A percentile compares a stretch with the other conserved stretches of the same genome.
Conservation (phyloP, 164 flowering plant genomes). For the Euptelea pleiosperma region DNA sequence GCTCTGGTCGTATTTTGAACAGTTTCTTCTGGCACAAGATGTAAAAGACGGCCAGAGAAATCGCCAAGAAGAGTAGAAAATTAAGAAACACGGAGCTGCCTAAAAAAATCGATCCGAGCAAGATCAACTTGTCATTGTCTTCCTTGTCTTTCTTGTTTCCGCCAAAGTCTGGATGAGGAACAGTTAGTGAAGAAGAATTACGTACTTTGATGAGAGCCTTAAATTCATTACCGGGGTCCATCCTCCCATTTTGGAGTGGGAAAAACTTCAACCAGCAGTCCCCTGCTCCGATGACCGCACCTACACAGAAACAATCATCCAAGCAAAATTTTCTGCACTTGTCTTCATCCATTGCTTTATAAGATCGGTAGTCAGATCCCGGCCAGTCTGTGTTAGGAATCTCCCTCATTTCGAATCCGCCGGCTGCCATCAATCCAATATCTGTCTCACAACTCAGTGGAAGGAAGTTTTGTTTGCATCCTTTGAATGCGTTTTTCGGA, state of each 20-base stretch:
- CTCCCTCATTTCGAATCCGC: constrained; percentile 12
- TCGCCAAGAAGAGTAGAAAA: constrained; percentile 1
- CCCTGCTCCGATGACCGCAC: constrained; percentile 4
- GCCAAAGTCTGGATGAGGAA: not conserved
- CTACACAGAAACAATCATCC: constrained; percentile 23
- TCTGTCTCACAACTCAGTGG: constrained; percentile 2
- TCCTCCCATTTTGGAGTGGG: constrained; percentile 16
- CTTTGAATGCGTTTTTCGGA: not conserved
- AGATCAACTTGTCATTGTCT: not conserved
- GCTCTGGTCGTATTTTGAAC: not conserved
- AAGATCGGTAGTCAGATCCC: constrained; percentile 5
- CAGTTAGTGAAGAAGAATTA: constrained; percentile 2
- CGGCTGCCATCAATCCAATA: not conserved
- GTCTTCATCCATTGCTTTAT: constrained; percentile 12
- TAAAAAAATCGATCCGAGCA: constrained; percentile 4
- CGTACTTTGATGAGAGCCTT: constrained; percentile 21
- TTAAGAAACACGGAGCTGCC: constrained; percentile 13
- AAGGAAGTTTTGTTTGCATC: constrained; percentile 12
- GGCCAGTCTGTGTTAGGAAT: constrained; percentile 41
- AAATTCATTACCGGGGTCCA: not conserved
- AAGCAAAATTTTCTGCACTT: constrained; percentile 33
- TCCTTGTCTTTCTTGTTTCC: not conserved
- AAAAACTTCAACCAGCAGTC: constrained; percentile 22
- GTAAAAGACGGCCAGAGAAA: not conserved
- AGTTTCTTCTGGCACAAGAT: not conserved